phyloP scores from a whole-genome alignment of 306 rosid species.

The Clitoria ternatea region DNA sequence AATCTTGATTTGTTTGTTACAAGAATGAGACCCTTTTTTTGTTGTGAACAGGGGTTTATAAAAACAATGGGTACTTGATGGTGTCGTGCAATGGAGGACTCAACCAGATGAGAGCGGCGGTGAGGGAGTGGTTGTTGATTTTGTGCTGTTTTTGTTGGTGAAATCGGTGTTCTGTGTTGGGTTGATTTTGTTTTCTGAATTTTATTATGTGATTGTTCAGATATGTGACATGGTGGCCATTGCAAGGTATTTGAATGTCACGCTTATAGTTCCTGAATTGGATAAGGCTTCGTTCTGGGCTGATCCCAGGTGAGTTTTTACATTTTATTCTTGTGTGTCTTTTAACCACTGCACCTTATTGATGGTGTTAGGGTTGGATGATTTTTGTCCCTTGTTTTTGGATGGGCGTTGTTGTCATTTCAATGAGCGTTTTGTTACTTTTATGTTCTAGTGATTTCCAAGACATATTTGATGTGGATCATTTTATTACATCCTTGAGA shows the following conservation, averaged over 20 bases:
- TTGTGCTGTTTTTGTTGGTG: background rate
- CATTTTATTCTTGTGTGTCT: background rate
- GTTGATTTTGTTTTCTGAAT: background rate
- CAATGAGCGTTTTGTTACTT: background rate
- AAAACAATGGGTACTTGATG: constrained; percentile 91
- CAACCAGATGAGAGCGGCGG: constrained; percentile 99
- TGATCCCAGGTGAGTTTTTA: constrained; percentile 75
- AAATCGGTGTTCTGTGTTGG: background rate
- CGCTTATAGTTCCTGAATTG: constrained; percentile 87
- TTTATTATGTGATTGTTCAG: constrained; percentile 35
- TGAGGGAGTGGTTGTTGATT: constrained; percentile 37
- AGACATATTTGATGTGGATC: constrained; percentile 93
- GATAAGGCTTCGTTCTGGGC: constrained; percentile 98
- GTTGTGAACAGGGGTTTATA: constrained; percentile 65
- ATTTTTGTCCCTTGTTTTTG: background rate
- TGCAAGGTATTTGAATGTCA: constrained; percentile 87
- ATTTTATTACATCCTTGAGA: constrained; percentile 91
- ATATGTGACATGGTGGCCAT: constrained; percentile 98
- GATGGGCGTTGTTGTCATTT: background rate
- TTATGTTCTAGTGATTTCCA: constrained; percentile 67
- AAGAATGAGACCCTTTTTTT: background rate
- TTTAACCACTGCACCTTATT: background rate
- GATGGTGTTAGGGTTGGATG: background rate
- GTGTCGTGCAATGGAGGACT: constrained; percentile 97
- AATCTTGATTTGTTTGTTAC: too few relatives aligned